phyloP scores from a whole-genome alignment of 257 asterid species.

The Orobanche coerulescens region DNA sequence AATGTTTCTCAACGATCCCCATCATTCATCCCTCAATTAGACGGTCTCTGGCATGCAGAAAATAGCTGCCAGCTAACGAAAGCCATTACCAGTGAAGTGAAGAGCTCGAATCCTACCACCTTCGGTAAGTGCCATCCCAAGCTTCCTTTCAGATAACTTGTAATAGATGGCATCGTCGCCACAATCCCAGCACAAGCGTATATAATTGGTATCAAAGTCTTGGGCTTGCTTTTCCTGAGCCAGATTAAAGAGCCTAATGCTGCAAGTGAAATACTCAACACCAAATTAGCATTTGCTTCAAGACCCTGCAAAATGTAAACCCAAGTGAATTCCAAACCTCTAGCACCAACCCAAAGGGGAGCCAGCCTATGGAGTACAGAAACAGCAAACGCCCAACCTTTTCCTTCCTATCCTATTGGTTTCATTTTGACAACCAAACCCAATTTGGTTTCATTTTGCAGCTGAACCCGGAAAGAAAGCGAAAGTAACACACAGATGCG shows the following conservation, averaged over 20 bases:
- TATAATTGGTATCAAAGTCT: slow-evolving; percentile 83
- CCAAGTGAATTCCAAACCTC: slow-evolving; percentile 97
- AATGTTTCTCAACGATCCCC: not conserved
- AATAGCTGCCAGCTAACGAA: slow-evolving; percentile 93
- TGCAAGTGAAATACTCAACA: slow-evolving; percentile 80
- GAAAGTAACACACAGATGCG: too few relatives aligned
- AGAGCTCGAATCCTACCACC: slow-evolving; percentile 80
- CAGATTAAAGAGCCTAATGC: slow-evolving; percentile 89
- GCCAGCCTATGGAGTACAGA: slow-evolving; percentile 91
- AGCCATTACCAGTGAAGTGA: slow-evolving; percentile 80
- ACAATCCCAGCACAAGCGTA: slow-evolving; percentile 79
- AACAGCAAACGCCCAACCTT: slow-evolving; percentile 99
- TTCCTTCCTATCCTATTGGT: too few relatives aligned
- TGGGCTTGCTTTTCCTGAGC: slow-evolving; percentile 94
- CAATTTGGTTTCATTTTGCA: too few relatives aligned
- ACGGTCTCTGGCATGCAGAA: slow-evolving; percentile 81
- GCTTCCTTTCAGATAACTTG: slow-evolving; percentile 72
- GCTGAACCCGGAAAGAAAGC: too few relatives aligned
- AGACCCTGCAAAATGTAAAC: slow-evolving; percentile 93
- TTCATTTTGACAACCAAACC: too few relatives aligned
- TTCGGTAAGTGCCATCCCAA: slow-evolving; percentile 87
- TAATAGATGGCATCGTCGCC: slow-evolving; percentile 94
- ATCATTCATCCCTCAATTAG: slow-evolving; percentile 35
- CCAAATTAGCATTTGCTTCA: slow-evolving; percentile 97
- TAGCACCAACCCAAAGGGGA: slow-evolving; percentile 99